phyloP scores from a whole-genome alignment of 352 stramenopile species.

The Pythium scleroteichum region DNA sequence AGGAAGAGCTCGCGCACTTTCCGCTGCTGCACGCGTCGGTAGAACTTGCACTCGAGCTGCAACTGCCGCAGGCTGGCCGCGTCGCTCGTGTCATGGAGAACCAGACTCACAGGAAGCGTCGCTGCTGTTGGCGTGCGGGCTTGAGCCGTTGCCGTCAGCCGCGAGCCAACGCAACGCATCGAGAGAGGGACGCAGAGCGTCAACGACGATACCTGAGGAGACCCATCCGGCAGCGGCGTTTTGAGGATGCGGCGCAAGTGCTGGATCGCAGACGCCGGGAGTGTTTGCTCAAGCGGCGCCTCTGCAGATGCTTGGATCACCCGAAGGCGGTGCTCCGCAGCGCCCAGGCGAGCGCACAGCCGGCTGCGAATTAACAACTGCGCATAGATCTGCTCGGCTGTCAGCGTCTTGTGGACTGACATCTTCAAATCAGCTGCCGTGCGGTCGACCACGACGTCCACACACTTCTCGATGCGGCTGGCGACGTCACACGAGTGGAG shows the following conservation, averaged over 20 bases:
- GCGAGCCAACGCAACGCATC: neutral
- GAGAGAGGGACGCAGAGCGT: conserved; percentile 9
- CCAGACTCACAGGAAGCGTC: conserved; percentile 4
- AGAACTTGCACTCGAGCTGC: conserved; percentile 11
- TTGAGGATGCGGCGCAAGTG: conserved; percentile 13
- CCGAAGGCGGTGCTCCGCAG: conserved; percentile 2
- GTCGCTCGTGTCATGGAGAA: conserved; percentile 8
- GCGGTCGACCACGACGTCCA: conserved; percentile 17
- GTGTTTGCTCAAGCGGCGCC: neutral
- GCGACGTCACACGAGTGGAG: conserved; percentile 15
- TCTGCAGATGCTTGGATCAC: neutral
- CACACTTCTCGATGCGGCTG: conserved; percentile 11
- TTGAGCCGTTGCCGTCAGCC: conserved; percentile 1
- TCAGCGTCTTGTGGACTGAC: neutral
- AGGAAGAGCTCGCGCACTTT: conserved; percentile 26
- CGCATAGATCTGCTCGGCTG: conserved; percentile 7
- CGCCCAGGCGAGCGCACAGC: neutral
- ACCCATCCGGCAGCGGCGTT: conserved; percentile 10
- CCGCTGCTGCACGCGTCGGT: conserved; percentile 15
- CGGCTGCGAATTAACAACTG: conserved; percentile 5
- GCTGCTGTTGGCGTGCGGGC: neutral
- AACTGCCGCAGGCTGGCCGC: neutral
- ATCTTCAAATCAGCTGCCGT: neutral
- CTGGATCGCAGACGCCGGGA: neutral
- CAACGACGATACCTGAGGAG: neutral